Base-by-base conservation (phyloP, 2,329 filamentous ascomycete genomes). In the Pestalotiopsis sp. region DNA sequence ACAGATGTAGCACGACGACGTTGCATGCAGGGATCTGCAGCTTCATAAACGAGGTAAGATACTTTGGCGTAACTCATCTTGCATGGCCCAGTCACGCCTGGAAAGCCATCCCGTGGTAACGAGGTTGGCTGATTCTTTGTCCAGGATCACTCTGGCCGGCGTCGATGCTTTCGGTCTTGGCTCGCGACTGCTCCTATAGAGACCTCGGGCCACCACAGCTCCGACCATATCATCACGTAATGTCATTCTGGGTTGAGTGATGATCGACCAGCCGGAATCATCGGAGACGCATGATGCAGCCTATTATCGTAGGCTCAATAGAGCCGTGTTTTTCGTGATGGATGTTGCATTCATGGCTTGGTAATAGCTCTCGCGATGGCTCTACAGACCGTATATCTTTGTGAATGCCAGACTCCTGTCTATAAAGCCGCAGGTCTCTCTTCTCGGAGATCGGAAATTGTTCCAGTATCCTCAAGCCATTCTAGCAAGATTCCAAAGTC, bases 1-100 rank as follows among this genome's bases (percentile, higher is more conserved):
- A 39, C 62, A 17, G 40, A 35, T 9, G 62, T 57, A 48, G 62
- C 62, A 65, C 62, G 20, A 57, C 35, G 48, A 65, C 62, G 62
- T 65, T 57, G 62, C 48, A 56, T 57, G 39, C 62, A 38, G 48
- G 40, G 48, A 56, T 57, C 58, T 57, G 62, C 40, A 55, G 30
- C 20, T 56, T 3, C 39, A 56, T 35, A 57, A 35, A 35, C 62
- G 48, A 65, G 62, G 40, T 48, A 44, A 17, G 2, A 13, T 22
- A 63, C 22, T 26, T 24, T 65, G 52, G 48, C 35, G 22, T 38
- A 52, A n/a, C 22, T 17, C 35, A 44, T 56, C 44, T 44, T 65
- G n/a, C 40, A 56, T 44, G 44, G n/a, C 40, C 48, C 58, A 61
- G 58, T 35, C 58, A 61, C 30, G 58, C 58, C 58, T 26, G 30